Percentiles rank a stretch among this genome's conserved stretches.
Conservation (phyloP, 306 rosid species). For the Dryas octopetala region DNA sequence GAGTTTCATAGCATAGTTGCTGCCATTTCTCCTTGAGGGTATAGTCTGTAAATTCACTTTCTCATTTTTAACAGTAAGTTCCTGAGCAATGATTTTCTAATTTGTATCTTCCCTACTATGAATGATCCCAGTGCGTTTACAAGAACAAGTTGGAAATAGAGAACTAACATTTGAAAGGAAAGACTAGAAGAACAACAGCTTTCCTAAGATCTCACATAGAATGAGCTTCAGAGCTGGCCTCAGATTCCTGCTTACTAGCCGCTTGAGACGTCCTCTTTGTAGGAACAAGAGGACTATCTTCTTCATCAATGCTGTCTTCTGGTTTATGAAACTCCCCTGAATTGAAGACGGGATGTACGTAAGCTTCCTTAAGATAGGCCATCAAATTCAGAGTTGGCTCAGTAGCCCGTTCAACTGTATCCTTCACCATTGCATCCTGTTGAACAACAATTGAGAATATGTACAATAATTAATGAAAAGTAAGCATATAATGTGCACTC, state of each 20-base stretch:
- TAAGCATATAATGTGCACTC: too few species aligned
- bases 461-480: neutral
- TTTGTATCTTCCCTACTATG: neutral
- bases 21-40: neutral
- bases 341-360: constrained; percentile 72
- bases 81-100: neutral
- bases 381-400: constrained; percentile 76
- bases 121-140: constrained; percentile 2
- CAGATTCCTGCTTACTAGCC: constrained; percentile 52
- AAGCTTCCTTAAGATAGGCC: constrained; percentile 68
- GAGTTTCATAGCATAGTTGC: too few species aligned
- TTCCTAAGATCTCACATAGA: neutral
- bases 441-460: constrained; percentile 4
- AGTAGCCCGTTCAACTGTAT: constrained; percentile 72
- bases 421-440: constrained; percentile 95
- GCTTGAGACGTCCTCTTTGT: constrained; percentile 55
- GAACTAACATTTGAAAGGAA: neutral
- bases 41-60: neutral
- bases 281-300: constrained; percentile 76
- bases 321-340: constrained; percentile 34
- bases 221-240: constrained; percentile 18
- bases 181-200: neutral
- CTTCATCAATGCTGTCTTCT: constrained; percentile 42
- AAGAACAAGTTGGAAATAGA: neutral
- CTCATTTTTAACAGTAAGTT: neutral